These are phyloP conservation scores for Kodamaea lidongshanica DNA, from an alignment of 805 yeast genomes.

Conservation along the genomic window DNA sequence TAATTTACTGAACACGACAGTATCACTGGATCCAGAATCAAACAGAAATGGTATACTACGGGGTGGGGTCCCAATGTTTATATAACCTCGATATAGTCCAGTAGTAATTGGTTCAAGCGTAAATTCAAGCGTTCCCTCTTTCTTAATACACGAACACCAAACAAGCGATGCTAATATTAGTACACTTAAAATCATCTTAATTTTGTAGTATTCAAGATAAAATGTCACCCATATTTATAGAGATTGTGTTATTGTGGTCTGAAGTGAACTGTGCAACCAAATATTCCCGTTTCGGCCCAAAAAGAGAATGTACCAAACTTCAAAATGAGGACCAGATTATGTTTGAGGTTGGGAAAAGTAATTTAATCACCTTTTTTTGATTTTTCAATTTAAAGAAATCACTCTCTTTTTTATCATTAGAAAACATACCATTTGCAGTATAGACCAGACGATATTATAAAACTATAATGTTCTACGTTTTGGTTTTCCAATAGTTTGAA, in stretches of 20 bases:
- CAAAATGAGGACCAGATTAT: not conserved
- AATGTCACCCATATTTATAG: too few species aligned
- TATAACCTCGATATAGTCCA: not conserved
- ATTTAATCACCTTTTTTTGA: not conserved
- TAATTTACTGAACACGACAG: not conserved
- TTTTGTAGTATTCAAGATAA: too few species aligned
- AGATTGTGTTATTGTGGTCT: too few species aligned
- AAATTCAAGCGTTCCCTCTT: not conserved
- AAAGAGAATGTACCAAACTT: constrained; percentile 3
- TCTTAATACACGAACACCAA: too few species aligned
- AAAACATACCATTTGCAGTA: too few species aligned
- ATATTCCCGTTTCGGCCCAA: constrained; percentile 1
- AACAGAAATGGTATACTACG: constrained; percentile 7
- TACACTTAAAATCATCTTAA: too few species aligned
- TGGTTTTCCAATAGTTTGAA: too few species aligned
- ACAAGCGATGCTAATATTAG: too few species aligned
- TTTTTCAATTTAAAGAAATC: not conserved
- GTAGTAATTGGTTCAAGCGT: constrained; percentile 1
- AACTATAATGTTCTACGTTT: too few species aligned
- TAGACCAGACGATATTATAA: too few species aligned
- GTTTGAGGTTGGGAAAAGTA: not conserved
- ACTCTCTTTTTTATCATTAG: too few species aligned
- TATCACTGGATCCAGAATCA: constrained; percentile 10
- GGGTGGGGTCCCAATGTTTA: constrained; percentile 8
- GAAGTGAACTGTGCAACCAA: too few species aligned